Conservation (phyloP, 306 rosid genomes). For the Cicer yamashitae region DNA sequence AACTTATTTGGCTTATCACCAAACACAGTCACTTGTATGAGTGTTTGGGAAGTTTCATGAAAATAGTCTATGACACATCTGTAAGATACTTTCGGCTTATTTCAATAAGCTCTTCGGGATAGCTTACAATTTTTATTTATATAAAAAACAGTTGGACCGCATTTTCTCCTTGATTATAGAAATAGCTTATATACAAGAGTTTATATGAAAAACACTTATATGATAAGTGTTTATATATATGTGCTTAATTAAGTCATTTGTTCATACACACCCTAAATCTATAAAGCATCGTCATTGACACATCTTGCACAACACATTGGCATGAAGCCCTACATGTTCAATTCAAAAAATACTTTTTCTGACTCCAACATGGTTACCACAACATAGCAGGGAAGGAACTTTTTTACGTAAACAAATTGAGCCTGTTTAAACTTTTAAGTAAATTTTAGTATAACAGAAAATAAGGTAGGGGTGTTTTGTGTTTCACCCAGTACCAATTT, state of each 20-base stretch:
- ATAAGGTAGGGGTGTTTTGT: constrained; percentile 8
- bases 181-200: background rate
- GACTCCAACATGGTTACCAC: constrained; percentile 6
- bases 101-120: background rate
- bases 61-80: background rate
- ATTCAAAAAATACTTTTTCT: constrained; percentile 21
- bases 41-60: background rate
- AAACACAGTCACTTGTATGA: constrained; percentile 4
- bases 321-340: background rate
- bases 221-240: background rate
- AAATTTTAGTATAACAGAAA: background rate
- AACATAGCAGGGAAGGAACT: background rate
- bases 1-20: constrained; percentile 7
- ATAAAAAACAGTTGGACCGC: background rate
- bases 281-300: background rate
- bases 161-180: background rate
- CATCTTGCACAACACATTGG: background rate
- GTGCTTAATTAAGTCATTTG: background rate
- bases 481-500: constrained; percentile 20
- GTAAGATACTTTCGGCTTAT: background rate
- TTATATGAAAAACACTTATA: background rate
- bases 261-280: constrained; percentile 2
- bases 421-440: constrained; percentile 7
- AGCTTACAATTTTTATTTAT: background rate
- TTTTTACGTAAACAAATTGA: constrained; percentile 12